phyloP scores from a whole-genome alignment of 2,329 filamentous ascomycete genomes.

The Thielaviopsis populi region DNA sequence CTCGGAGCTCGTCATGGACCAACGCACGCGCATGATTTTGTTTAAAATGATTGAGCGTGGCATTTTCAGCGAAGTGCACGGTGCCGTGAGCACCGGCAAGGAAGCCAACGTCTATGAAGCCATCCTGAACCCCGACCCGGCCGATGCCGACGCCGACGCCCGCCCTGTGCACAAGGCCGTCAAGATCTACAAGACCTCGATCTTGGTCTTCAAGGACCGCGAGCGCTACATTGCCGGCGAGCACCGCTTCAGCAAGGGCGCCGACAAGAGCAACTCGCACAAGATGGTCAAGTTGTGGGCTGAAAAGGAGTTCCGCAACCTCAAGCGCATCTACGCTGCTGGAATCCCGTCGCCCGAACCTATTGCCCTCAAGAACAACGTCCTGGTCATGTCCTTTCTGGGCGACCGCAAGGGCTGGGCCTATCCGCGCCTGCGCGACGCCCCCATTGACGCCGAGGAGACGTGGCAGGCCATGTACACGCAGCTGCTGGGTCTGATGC shows the following conservation, averaged over 20 bases:
- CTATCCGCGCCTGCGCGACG: conserved; percentile 77
- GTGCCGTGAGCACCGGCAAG: conserved; percentile 90
- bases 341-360: conserved; percentile 87
- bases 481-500: conserved; percentile 77
- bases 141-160: conserved; percentile 38
- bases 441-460: conserved; percentile 55
- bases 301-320: conserved; percentile 93
- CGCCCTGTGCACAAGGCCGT: conserved; percentile 63
- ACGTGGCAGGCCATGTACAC: conserved; percentile 69
- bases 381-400: conserved; percentile 87
- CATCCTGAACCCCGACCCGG: conserved; percentile 44
- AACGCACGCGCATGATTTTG: conserved; percentile 85
- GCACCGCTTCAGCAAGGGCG: conserved; percentile 77
- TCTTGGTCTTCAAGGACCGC: conserved; percentile 93
- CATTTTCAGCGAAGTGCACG: conserved; percentile 79
- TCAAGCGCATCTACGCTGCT: conserved; percentile 67
- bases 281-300: conserved; percentile 99
- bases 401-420: conserved; percentile 77
- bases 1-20: conserved; percentile 86
- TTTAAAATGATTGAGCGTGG: conserved; percentile 91
- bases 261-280: conserved; percentile 86
- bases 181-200: conserved; percentile 98
- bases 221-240: conserved; percentile 93
- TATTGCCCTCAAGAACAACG: conserved; percentile 77
- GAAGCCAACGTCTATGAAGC: conserved; percentile 98